Base-by-base conservation (phyloP, 768 basidiomycete species). In the Agaricus subrufescens region DNA sequence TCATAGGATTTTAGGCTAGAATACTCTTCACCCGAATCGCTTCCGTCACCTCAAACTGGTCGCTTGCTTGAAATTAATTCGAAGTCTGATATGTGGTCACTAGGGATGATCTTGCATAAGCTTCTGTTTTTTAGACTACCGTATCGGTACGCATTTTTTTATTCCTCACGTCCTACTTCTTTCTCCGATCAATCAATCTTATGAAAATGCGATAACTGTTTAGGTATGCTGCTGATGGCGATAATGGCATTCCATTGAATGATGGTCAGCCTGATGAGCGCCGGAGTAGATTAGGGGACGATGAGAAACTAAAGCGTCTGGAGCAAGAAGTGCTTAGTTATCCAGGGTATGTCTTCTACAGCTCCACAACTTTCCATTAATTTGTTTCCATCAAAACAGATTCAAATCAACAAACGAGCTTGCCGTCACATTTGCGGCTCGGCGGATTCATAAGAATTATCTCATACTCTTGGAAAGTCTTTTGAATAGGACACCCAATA, bases 51-150 rank as follows among this genome's bases (percentile, higher is more conserved):
- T 12, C 69, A 74, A 5, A 86, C 83, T 0, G 90, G 91, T 0
- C 69, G 78, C 23, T 81, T 90, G 7, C 76, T 74, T 7, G 85
- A 89, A 46, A 78, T 92, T 2, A 88, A 91, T 63, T 91, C 92
- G 0, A 94, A 94, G 65, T 82, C 90, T 3, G 95, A 98, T 66
- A 94, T 97, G 86, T 98, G 96, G 95, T 92, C 91, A 4, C 77
- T 98, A 14, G 95, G 95, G 60, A 94, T 98, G 89, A 91, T 98
- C 54, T 77, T 98, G 15, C 86, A 98, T 74, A 95, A 94, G 63
- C 78, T 98, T 58, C 72, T 96, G 1, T 98, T 97, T 73, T 94
- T 98, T 72, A 82, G 83, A 34, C 71, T 96, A 19, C 95, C 96
- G 0, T 98, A 94, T 65, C 75, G 76, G 53, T 85, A 85, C 52